These are phyloP conservation scores for Laburnicola sp. DNA, from an alignment of 2,329 filamentous ascomycete species.

Conservation along the genomic window DNA sequence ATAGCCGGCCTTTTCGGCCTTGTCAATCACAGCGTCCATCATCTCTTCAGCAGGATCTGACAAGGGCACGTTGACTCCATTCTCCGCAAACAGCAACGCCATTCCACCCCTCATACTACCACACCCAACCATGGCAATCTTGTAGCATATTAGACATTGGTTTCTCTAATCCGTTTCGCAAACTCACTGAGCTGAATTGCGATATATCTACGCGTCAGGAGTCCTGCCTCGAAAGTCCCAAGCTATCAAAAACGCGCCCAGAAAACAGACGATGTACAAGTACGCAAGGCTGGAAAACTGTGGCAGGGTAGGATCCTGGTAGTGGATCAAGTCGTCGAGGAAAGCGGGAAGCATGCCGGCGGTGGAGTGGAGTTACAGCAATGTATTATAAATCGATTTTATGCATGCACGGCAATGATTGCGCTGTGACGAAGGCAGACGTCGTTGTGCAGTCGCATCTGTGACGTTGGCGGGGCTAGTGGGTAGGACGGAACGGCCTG, in stretches of 20 bases:
- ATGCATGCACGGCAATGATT: slow-evolving; percentile 3
- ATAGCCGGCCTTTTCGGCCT: slow-evolving; percentile 47
- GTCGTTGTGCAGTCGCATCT: slow-evolving; percentile 1
- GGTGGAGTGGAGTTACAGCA: too few species aligned
- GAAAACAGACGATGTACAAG: slow-evolving; percentile 34
- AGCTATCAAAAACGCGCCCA: slow-evolving; percentile 29
- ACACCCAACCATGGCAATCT: slow-evolving; percentile 61
- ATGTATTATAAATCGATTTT: background rate
- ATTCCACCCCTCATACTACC: slow-evolving; percentile 65
- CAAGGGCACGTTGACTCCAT: slow-evolving; percentile 58
- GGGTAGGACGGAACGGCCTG: too few species aligned
- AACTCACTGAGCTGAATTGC: slow-evolving; percentile 32
- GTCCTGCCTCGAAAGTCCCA: slow-evolving; percentile 15
- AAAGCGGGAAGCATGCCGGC: slow-evolving; percentile 27
- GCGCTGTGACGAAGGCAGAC: slow-evolving; percentile 9
- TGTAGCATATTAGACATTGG: slow-evolving; percentile 7
- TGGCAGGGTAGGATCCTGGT: slow-evolving; percentile 37
- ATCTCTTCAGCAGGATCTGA: slow-evolving; percentile 57
- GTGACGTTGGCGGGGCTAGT: slow-evolving; percentile 12
- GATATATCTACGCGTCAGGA: slow-evolving; percentile 17
- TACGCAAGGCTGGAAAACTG: slow-evolving; percentile 35
- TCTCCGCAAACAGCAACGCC: slow-evolving; percentile 61
- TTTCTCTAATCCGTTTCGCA: background rate
- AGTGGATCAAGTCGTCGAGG: slow-evolving; percentile 33
- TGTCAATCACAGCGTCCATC: slow-evolving; percentile 50